These are phyloP conservation scores for Emergomyces pasteurianus DNA, from an alignment of 2,329 filamentous ascomycete species.

Conservation along the genomic window DNA sequence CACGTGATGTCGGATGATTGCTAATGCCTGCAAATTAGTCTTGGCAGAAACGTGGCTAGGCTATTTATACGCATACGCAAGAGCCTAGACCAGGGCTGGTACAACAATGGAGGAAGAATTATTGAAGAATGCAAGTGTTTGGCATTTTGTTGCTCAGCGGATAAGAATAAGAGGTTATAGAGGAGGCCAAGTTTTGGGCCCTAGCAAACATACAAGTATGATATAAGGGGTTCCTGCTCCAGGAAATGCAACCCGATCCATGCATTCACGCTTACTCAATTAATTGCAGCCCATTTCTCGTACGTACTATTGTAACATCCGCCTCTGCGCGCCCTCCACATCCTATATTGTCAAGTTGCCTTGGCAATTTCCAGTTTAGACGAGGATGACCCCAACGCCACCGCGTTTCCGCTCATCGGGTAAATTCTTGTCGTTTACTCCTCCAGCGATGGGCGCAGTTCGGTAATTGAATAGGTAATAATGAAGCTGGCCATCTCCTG, in stretches of 20 bases:
- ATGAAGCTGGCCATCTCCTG: conserved; percentile 86
- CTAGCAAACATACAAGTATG: neutral
- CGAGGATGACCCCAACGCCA: conserved; percentile 81
- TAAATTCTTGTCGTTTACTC: conserved; percentile 66
- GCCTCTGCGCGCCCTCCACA: neutral
- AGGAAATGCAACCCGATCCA: neutral
- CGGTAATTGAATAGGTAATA: conserved; percentile 98
- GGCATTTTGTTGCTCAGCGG: neutral
- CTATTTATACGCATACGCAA: neutral
- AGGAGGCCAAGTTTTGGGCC: neutral
- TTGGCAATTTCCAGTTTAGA: conserved; percentile 33
- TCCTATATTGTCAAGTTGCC: neutral
- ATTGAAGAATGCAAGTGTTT: neutral
- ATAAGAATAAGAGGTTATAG: neutral
- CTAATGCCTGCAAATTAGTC: neutral
- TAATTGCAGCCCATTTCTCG: neutral
- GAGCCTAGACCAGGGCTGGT: neutral
- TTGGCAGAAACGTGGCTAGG: neutral
- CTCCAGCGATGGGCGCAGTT: conserved; percentile 70
- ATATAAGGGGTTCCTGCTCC: neutral
- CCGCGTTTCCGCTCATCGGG: conserved; percentile 68
- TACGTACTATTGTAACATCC: neutral
- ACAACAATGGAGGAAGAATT: neutral
- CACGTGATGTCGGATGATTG: neutral
- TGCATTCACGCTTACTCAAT: neutral